phyloP scores from a whole-genome alignment of 306 rosid species.

The Cicer yamashitae region DNA sequence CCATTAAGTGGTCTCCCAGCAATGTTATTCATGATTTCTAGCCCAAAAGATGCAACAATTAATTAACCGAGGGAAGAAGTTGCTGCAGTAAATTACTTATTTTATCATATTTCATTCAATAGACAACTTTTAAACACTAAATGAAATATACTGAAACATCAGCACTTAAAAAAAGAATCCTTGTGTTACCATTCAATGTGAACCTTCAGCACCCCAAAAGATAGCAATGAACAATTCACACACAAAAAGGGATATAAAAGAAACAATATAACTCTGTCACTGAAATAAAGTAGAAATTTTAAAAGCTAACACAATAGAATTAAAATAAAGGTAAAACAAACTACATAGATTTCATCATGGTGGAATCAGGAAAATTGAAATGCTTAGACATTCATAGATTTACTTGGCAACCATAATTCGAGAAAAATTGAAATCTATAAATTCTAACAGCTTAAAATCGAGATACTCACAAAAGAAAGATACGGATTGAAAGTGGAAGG shows the following conservation, averaged over 20 bases:
- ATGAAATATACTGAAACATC: slow-evolving; percentile 13
- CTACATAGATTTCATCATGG: too few relatives aligned
- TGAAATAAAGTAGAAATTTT: neutral
- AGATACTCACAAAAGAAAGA: too few relatives aligned
- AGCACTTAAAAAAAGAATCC: neutral
- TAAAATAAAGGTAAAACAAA: too few relatives aligned
- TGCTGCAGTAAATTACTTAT: slow-evolving; percentile 20
- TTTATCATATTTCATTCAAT: slow-evolving; percentile 31
- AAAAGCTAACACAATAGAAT: too few relatives aligned
- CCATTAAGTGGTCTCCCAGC: slow-evolving; percentile 61
- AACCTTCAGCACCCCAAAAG: neutral
- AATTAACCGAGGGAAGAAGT: slow-evolving; percentile 23
- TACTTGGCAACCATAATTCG: too few relatives aligned
- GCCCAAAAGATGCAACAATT: slow-evolving; percentile 33
- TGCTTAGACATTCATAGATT: too few relatives aligned
- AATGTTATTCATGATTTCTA: slow-evolving; percentile 67
- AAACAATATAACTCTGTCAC: neutral
- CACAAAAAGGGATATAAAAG: slow-evolving; percentile 9
- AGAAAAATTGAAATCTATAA: too few relatives aligned
- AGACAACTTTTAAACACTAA: neutral
- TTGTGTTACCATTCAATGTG: neutral
- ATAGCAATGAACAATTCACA: neutral
- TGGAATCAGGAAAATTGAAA: too few relatives aligned
- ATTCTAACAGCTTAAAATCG: too few relatives aligned
- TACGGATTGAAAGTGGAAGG: too few relatives aligned